Percentiles rank a stretch among this genome's conserved stretches.
Conservation (phyloP, 202 grass and related monocot species). For the Digitaria exilis region DNA sequence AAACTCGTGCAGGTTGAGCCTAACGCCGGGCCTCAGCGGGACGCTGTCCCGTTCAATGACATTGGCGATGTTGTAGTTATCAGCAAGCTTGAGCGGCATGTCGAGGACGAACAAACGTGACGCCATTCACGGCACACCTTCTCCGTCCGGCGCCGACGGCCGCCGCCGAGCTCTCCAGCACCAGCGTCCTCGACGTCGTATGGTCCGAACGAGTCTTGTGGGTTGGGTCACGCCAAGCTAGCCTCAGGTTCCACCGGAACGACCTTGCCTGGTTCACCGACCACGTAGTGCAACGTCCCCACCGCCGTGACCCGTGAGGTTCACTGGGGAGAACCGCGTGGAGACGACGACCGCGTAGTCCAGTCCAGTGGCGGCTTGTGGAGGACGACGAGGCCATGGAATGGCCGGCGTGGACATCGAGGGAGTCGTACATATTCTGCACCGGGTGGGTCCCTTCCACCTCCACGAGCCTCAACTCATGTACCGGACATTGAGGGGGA, state of each 20-base stretch:
- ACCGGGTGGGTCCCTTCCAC: slow-evolving; percentile 78
- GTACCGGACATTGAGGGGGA: slow-evolving; percentile 62
- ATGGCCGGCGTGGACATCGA: slow-evolving; percentile 79
- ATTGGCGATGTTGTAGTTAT: slow-evolving; percentile 73
- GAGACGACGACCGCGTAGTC: slow-evolving; percentile 70
- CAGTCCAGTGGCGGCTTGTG: slow-evolving; percentile 63
- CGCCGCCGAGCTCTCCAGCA: slow-evolving; percentile 43
- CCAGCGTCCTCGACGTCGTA: slow-evolving; percentile 67
- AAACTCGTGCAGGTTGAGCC: slow-evolving; percentile 89
- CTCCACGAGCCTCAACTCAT: slow-evolving; percentile 62
- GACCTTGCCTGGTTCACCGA: slow-evolving; percentile 83
- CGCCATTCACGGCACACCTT: slow-evolving; percentile 66
- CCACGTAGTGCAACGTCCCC: slow-evolving; percentile 72
- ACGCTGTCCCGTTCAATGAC: slow-evolving; percentile 82
- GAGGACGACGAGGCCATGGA: slow-evolving; percentile 70
- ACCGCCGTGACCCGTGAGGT: slow-evolving; percentile 41
- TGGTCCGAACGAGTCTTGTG: slow-evolving; percentile 75
- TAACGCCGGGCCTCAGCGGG: slow-evolving; percentile 42
- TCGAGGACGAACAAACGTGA: slow-evolving; percentile 73
- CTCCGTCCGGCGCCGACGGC: slow-evolving; percentile 42
- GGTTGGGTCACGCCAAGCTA: slow-evolving; percentile 75
- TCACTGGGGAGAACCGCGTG: slow-evolving; percentile 50
- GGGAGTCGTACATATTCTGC: slow-evolving; percentile 67
- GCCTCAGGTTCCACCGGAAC: slow-evolving; percentile 90
- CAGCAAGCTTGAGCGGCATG: slow-evolving; percentile 87